Evolutionary conservation across 106 monocot genomes (phyloP), one percentile per base, ranked within the genome.

Genomic region (Vanilla planifolia): DNA sequence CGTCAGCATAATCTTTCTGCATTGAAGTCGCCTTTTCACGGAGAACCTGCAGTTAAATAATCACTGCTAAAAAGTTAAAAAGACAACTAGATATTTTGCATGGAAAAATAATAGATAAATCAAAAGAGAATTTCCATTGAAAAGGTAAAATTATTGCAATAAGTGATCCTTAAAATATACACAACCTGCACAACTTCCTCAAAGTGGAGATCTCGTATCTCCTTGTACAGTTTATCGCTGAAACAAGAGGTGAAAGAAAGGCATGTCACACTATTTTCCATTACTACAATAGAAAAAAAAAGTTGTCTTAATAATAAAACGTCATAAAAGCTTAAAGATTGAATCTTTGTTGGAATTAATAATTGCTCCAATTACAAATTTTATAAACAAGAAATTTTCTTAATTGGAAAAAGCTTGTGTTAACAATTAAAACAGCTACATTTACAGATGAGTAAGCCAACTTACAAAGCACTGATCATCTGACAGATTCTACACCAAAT

Each of bases 201-300:
- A 79, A 92, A 98, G 67, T 98, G 84, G 33, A 85, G 79, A 69
- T 98, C 98, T 34, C 98, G 84, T 60, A 85, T 85, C 67, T 98
- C 98, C 73, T 88, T 98, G 80, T 79, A 98, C 67, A 98, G 74
- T 65, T 88, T 98, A 63, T 98, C 98, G 69, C 98, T 98, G 77
- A 67, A 76, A 67, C 57, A 69, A 8, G 51, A 57, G 7, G 21
- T 6, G 35, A 34, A 35, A 21, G 21, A 53, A 30, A 35, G 20
- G 5, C 19, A 23, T 23, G 21, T 50, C 5, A 21, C 50, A 16
- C 25, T 21, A 0, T 13, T 48, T 1, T 2, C 48, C 8, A 48
- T 2, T 21, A 20, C 0, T 20, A 20, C 13, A 47, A 7, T 11
- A 53, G 28, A 53, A 53, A 16, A 5, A 28, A 16, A 24, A 14